Evolutionary conservation across 495 filamentous ascomycete species (phyloP), one percentile per base, ranked within the genome.

Genomic region (Hypoxylon fuscum): DNA sequence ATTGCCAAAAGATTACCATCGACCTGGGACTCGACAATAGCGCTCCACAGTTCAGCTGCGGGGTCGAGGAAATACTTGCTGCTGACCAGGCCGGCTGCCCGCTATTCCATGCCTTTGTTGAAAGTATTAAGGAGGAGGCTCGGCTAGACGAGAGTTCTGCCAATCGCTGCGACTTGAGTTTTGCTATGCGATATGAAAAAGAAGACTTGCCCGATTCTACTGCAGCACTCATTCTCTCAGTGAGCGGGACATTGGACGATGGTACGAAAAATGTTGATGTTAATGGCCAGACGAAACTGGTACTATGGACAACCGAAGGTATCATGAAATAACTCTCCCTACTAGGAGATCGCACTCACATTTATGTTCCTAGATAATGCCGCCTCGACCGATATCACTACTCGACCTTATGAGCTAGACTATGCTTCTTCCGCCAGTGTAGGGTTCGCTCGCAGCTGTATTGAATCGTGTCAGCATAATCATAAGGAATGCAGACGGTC

Each of bases 331-430:
- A 11, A 10, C 1, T 12, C 14, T 23, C 1, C 7, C 15, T 10
- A 41, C 31, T 32, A 1, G n/a, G 21, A 10, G 4, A 2, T 38
- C 5, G 3, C 17, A 5, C 43, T 55, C 15, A 49, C 11, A 14
- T 23, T 8, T 18, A 29, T 14, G 14, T 2, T 27, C 15, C 7
- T 38, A 60, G 56, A 35, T 18, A 29, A 60, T 50, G 31, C 50
- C 4, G 50, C 62, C 6, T 27, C 55, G 18, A 18, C 38, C 10
- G 55, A 65, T 44, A 45, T 65, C 29, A 45, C 50, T 4, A 46
- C 62, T 37, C 44, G 55, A 5, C 62, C 62, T 41, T 65, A 65
- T 29, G 62, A 65, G 40, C 32, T 60, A 2, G 55, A 65, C 23
- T 50, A 49, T 42, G 31, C 23, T 15, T 60, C 62, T 3, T 8